These are phyloP conservation scores for Plenodomus tracheiphilus DNA, from an alignment of 2,329 filamentous ascomycete genomes.

Conservation along the genomic window DNA sequence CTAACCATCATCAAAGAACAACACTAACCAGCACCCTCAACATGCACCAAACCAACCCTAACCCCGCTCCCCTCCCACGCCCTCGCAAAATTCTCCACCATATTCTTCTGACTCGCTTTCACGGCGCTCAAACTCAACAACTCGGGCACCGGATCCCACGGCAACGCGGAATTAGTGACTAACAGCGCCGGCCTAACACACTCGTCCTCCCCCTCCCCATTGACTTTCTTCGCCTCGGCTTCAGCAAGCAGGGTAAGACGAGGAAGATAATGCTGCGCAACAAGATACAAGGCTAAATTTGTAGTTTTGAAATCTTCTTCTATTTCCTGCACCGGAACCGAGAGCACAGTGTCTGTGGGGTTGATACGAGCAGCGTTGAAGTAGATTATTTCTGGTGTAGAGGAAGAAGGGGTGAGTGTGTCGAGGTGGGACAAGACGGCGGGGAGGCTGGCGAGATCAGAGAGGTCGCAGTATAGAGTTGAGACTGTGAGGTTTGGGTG, in stretches of 20 bases:
- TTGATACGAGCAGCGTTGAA: constrained; percentile 58
- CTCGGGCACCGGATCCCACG: constrained; percentile 51
- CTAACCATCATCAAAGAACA: background rate
- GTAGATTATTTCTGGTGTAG: constrained; percentile 51
- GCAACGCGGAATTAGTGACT: constrained; percentile 55
- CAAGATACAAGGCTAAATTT: constrained; percentile 53
- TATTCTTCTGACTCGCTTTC: constrained; percentile 57
- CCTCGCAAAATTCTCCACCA: constrained; percentile 51
- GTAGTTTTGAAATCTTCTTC: constrained; percentile 57
- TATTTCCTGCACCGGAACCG: constrained; percentile 50
- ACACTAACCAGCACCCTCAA: constrained; percentile 46
- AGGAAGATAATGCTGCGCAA: constrained; percentile 54
- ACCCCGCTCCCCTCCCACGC: constrained; percentile 49
- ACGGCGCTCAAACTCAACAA: constrained; percentile 55
- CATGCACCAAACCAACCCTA: constrained; percentile 53
- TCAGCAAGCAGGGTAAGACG: constrained; percentile 39
- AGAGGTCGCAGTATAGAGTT: constrained; percentile 52
- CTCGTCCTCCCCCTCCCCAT: constrained; percentile 1
- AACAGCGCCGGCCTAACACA: constrained; percentile 51
- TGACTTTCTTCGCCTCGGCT: constrained; percentile 17
- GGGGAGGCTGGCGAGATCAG: constrained; percentile 45
- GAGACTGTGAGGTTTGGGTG: constrained; percentile 42
- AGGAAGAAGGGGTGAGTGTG: constrained; percentile 26
- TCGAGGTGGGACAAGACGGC: constrained; percentile 49
- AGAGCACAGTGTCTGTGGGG: constrained; percentile 45